A percentile compares a stretch with the other conserved stretches of the same genome.
These are phyloP conservation scores for Candida hungchunana DNA, from an alignment of 805 yeast genomes.

Conservation along the genomic window DNA sequence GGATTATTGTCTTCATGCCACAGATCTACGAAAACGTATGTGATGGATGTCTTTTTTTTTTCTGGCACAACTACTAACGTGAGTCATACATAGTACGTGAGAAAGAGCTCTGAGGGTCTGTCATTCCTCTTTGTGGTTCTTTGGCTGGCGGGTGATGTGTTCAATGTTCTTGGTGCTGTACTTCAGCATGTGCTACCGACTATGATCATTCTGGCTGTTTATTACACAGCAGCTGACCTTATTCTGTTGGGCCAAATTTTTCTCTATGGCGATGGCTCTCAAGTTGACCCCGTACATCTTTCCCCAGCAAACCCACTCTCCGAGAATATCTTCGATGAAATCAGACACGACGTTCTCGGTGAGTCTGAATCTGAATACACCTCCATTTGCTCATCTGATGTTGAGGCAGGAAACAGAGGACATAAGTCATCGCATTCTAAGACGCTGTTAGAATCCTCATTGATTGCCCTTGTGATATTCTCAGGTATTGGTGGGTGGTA, in stretches of 20 bases:
- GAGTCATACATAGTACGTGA: constrained; percentile 50
- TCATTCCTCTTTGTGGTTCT: constrained; percentile 80
- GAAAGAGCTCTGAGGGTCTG: constrained; percentile 87
- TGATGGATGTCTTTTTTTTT: neutral
- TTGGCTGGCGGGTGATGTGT: constrained; percentile 93
- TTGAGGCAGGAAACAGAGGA: constrained; percentile 5
- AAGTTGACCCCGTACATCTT: constrained; percentile 70
- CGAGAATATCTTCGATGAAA: constrained; percentile 67
- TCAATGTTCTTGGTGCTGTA: constrained; percentile 87
- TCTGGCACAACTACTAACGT: too few species aligned
- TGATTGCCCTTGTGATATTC: constrained; percentile 65
- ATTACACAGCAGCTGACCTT: constrained; percentile 88
- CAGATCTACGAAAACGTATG: constrained; percentile 79
- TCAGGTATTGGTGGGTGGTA: constrained; percentile 91
- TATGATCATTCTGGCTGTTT: constrained; percentile 87
- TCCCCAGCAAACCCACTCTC: constrained; percentile 85
- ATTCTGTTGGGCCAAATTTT: constrained; percentile 81
- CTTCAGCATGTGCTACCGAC: constrained; percentile 91
- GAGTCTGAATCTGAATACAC: constrained; percentile 15
- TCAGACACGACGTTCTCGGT: constrained; percentile 39
- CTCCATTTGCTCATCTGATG: constrained; percentile 6
- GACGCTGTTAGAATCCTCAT: constrained; percentile 28
- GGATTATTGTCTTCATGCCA: constrained; percentile 97
- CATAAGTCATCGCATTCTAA: constrained; percentile 21
- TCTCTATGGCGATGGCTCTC: constrained; percentile 61